Percentiles rank a stretch among this genome's conserved stretches.
Evolutionary conservation across 73 alveolate species (phyloP).

Genomic region (Urostyla sp.): DNA sequence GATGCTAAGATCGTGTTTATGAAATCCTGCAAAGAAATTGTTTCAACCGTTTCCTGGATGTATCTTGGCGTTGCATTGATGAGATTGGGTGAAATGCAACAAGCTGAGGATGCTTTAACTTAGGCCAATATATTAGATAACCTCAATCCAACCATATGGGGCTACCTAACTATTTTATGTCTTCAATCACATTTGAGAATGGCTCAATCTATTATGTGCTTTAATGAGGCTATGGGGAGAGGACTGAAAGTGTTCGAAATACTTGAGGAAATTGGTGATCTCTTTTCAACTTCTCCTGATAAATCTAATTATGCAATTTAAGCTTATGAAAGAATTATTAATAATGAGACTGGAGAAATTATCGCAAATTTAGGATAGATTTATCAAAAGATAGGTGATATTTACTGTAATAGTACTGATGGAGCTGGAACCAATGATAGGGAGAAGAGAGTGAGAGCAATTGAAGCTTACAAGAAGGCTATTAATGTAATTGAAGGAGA

Average conservation of each 20-base stretch:
- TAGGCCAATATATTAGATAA: constrained; percentile 89
- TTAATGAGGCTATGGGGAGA: constrained; percentile 79
- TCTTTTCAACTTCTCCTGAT: constrained; percentile 42
- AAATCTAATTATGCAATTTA: too few species aligned
- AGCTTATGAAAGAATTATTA: too few species aligned
- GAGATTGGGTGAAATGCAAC: constrained; percentile 84
- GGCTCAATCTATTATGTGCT: constrained; percentile 79
- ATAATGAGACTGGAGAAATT: constrained; percentile 19
- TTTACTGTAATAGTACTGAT: constrained; percentile 7
- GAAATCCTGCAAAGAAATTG: constrained; percentile 83
- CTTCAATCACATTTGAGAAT: constrained; percentile 67
- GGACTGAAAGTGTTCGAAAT: constrained; percentile 72
- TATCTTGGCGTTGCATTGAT: constrained; percentile 94
- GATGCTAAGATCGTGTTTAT: constrained; percentile 97
- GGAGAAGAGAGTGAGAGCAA: constrained; percentile 26
- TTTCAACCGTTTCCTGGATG: constrained; percentile 93
- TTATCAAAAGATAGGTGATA: constrained; percentile 58
- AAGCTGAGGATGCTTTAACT: constrained; percentile 95
- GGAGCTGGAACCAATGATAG: too few species aligned
- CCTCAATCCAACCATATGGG: constrained; percentile 92
- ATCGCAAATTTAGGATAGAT: not conserved
- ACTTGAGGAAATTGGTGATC: constrained; percentile 81
- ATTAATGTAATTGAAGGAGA: constrained; percentile 57
- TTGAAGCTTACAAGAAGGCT: constrained; percentile 55
- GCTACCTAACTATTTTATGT: constrained; percentile 84